A percentile compares a stretch with the other conserved stretches of the same genome.
These are phyloP conservation scores for Ceratobasidium sp. DNA, from an alignment of 1,284 basidiomycete species.

Conservation along the genomic window DNA sequence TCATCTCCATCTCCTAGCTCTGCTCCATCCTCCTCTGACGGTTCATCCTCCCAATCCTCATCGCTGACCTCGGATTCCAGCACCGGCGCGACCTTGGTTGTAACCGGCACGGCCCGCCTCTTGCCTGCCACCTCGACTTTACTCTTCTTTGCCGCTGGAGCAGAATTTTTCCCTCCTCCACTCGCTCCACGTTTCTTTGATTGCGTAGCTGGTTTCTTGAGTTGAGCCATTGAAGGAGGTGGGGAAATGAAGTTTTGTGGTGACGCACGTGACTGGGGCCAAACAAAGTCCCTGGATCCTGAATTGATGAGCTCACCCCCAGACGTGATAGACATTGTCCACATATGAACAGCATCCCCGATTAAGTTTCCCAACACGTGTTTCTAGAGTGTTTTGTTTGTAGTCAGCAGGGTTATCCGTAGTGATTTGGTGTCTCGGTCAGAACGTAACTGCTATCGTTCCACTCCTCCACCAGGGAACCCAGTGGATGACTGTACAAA, in stretches of 20 bases:
- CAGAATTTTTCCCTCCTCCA: background rate
- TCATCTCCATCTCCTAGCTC: background rate
- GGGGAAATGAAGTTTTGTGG: conserved; percentile 29
- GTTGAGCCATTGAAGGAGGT: conserved; percentile 12
- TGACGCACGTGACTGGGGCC: conserved; percentile 1
- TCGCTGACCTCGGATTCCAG: conserved; percentile 23
- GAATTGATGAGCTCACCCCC: no score
- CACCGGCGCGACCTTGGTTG: conserved; percentile 30
- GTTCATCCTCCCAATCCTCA: conserved; percentile 11
- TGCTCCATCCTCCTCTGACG: background rate
- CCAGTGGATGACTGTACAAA: no score
- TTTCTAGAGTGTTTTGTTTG: no score
- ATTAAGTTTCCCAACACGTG: no score
- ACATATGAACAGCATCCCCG: no score
- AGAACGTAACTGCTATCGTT: no score
- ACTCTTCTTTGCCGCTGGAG: conserved; percentile 6
- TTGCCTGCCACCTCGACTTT: background rate
- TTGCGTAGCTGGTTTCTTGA: conserved; percentile 2
- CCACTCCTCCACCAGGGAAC: no score
- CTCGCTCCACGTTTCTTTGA: conserved; percentile 1
- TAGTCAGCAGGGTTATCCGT: no score
- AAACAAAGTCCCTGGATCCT: background rate
- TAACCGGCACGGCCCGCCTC: conserved; percentile 39
- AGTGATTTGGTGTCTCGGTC: no score
- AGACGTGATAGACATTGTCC: no score